These are phyloP conservation scores for Solanum paucissectum DNA, from an alignment of 257 asterid species.

Conservation along the genomic window DNA sequence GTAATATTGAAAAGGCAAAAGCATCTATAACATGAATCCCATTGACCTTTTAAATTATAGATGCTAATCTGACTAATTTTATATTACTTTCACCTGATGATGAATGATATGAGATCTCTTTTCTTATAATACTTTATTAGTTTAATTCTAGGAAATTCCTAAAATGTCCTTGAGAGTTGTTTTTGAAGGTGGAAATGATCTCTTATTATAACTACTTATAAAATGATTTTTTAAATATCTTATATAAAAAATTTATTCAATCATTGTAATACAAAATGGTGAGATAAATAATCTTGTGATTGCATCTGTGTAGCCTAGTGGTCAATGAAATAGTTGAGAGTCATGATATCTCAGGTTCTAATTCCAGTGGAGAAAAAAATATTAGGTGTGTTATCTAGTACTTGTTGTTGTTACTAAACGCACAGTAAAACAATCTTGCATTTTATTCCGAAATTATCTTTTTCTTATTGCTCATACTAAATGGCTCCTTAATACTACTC, in stretches of 20 bases:
- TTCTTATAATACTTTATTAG: neutral
- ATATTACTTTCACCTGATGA: constrained; percentile 26
- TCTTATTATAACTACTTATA: neutral
- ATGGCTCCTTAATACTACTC: too few species aligned
- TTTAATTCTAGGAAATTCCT: neutral
- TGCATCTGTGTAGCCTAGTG: too few species aligned
- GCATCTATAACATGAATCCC: constrained; percentile 44
- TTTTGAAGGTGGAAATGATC: neutral
- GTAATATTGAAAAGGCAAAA: constrained; percentile 8
- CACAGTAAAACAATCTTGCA: too few species aligned
- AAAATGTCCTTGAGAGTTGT: neutral
- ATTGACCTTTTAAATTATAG: constrained; percentile 26
- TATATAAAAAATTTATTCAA: too few species aligned
- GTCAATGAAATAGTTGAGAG: neutral
- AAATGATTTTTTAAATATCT: neutral
- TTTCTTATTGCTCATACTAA: neutral
- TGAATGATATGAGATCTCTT: constrained; percentile 16
- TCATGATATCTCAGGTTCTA: neutral
- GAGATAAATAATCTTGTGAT: too few species aligned
- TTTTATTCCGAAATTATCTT: too few species aligned
- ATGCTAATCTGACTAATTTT: constrained; percentile 10
- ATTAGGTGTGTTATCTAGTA: neutral
- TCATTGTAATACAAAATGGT: too few species aligned
- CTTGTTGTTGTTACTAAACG: too few species aligned
- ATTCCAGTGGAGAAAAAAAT: too few species aligned